phyloP scores from a whole-genome alignment of 768 basidiomycete genomes.

The Boletus bicolor region DNA sequence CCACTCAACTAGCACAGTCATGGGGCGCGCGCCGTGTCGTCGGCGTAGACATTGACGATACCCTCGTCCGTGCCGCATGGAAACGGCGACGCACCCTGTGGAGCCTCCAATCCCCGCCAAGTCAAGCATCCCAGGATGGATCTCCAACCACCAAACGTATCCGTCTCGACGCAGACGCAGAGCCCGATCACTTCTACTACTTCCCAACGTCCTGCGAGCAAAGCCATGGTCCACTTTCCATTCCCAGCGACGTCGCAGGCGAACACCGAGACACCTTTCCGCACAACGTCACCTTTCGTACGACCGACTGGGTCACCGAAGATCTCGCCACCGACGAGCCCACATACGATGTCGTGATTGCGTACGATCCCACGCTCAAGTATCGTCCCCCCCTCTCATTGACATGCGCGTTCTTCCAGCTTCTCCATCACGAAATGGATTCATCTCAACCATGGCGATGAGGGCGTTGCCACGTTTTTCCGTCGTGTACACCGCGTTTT shows the following conservation, averaged over 20 bases:
- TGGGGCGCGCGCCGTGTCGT: constrained; percentile 62
- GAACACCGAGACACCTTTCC: constrained; percentile 52
- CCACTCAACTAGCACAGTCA: constrained; percentile 50
- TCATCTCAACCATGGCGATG: constrained; percentile 78
- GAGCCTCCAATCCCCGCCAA: constrained; percentile 52
- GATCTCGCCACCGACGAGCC: constrained; percentile 53
- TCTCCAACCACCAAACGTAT: constrained; percentile 10
- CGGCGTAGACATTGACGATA: constrained; percentile 84
- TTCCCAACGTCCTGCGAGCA: constrained; percentile 80
- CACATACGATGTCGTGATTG: constrained; percentile 75
- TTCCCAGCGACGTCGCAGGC: constrained; percentile 37
- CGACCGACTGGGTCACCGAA: constrained; percentile 69
- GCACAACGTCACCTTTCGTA: constrained; percentile 71
- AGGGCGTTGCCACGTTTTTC: constrained; percentile 68
- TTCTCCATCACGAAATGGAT: constrained; percentile 93
- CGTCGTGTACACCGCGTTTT: constrained; percentile 54
- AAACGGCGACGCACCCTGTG: constrained; percentile 64
- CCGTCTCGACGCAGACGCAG: neutral
- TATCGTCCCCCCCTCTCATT: neutral
- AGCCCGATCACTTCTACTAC: constrained; percentile 36
- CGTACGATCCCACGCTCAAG: constrained; percentile 44
- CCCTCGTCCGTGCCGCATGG: constrained; percentile 75
- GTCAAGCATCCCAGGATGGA: neutral
- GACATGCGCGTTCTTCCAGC: neutral
- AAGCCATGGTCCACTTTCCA: constrained; percentile 70